These are phyloP conservation scores for Aspergillus niger DNA, from an alignment of 2,329 filamentous ascomycete genomes.

Conservation along the genomic window DNA sequence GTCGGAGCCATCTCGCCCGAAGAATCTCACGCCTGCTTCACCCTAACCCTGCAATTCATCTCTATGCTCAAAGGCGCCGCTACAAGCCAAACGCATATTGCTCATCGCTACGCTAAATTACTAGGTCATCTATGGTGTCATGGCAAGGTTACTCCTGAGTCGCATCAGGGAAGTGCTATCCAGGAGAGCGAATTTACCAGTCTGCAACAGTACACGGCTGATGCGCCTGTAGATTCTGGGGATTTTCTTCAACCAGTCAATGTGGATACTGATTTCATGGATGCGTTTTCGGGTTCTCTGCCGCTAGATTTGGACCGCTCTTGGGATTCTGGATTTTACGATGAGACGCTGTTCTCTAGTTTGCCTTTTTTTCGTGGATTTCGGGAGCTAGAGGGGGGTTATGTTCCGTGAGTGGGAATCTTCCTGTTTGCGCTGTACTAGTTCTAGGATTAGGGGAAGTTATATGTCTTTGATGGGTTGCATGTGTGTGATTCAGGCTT, in stretches of 20 bases:
- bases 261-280: not conserved
- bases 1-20: constrained; percentile 9
- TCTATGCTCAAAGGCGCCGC: constrained; percentile 10
- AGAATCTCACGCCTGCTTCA: constrained; percentile 1
- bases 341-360: not conserved
- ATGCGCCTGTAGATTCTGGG: not conserved
- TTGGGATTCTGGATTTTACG: not conserved
- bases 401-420: not conserved
- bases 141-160: not conserved
- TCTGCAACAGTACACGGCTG: not conserved
- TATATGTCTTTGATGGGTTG: too few species aligned
- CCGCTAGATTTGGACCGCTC: not conserved
- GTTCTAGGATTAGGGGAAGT: too few species aligned
- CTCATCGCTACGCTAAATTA: constrained; percentile 7
- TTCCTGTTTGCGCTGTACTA: too few species aligned
- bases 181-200: not conserved
- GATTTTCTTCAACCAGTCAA: not conserved
- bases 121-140: constrained; percentile 15
- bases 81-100: constrained; percentile 13
- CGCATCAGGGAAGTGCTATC: not conserved
- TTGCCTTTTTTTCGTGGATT: not conserved
- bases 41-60: constrained; percentile 13
- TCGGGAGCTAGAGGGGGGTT: not conserved
- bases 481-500: too few species aligned
- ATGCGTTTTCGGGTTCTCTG: not conserved